Conservation (phyloP, 495 filamentous ascomycete genomes). For the Ramalina intermedia region DNA sequence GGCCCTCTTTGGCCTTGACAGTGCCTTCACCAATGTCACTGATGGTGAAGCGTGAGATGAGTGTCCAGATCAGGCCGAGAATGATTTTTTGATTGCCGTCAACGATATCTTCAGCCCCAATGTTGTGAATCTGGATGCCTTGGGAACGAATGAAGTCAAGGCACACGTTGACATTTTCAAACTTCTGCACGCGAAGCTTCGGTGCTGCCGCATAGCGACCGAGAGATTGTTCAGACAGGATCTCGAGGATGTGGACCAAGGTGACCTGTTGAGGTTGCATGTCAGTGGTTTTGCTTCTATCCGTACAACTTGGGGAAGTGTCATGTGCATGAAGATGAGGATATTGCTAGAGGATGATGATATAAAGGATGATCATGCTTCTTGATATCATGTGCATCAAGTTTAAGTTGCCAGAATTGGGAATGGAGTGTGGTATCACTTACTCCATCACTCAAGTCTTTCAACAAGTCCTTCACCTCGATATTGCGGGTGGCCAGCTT, state of each 20-base stretch:
- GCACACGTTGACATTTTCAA: constrained; percentile 95
- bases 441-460: constrained; percentile 87
- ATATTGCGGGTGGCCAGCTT: constrained; percentile 68
- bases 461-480: constrained; percentile 66
- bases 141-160: constrained; percentile 84
- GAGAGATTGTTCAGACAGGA: constrained; percentile 82
- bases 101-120: constrained; percentile 95
- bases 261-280: constrained; percentile 45
- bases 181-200: constrained; percentile 89
- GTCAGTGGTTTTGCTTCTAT: neutral
- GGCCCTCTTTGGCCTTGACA: constrained; percentile 91
- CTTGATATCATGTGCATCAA: neutral
- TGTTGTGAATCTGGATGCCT: constrained; percentile 94
- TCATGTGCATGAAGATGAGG: neutral
- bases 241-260: constrained; percentile 92
- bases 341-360: neutral
- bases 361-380: no score
- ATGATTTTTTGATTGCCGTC: constrained; percentile 98
- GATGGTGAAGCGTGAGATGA: constrained; percentile 95
- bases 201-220: constrained; percentile 92
- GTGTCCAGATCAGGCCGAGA: constrained; percentile 88
- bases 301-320: neutral
- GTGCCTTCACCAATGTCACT: constrained; percentile 97
- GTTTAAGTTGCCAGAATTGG: no score
- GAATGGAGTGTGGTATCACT: constrained; percentile 19